These are phyloP conservation scores for Neurospora terricola DNA, from an alignment of 495 filamentous ascomycete genomes.

Conservation along the genomic window DNA sequence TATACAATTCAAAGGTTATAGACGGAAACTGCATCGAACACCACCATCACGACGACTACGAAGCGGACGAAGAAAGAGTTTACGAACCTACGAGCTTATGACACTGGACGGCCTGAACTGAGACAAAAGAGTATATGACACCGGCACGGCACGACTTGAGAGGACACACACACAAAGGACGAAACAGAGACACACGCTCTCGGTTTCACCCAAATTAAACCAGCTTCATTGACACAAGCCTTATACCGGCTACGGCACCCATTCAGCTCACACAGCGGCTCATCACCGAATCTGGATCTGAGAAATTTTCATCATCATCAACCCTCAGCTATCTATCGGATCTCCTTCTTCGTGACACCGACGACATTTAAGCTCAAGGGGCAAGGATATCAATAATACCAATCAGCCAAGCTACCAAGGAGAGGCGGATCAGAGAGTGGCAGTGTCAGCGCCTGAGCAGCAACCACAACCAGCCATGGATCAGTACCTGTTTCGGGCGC, in stretches of 20 bases:
- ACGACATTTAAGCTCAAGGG: neutral
- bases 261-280: neutral
- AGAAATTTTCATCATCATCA: neutral
- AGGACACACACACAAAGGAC: neutral
- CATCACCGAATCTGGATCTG: neutral
- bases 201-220: neutral
- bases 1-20: neutral
- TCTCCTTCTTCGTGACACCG: neutral
- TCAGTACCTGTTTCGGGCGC: conserved; percentile 40
- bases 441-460: neutral
- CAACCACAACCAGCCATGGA: conserved; percentile 31
- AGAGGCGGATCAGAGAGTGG: neutral
- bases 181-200: neutral
- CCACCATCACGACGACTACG: neutral
- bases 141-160: neutral
- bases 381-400: neutral
- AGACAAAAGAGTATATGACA: neutral
- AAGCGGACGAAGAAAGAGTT: neutral
- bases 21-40: neutral
- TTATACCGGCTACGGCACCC: neutral
- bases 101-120: neutral
- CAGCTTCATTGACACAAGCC: neutral
- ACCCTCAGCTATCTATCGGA: neutral
- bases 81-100: neutral
- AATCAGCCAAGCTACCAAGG: neutral